These are phyloP conservation scores for Alternaria sp. DNA, from an alignment of 2,329 filamentous ascomycete species.

Conservation along the genomic window DNA sequence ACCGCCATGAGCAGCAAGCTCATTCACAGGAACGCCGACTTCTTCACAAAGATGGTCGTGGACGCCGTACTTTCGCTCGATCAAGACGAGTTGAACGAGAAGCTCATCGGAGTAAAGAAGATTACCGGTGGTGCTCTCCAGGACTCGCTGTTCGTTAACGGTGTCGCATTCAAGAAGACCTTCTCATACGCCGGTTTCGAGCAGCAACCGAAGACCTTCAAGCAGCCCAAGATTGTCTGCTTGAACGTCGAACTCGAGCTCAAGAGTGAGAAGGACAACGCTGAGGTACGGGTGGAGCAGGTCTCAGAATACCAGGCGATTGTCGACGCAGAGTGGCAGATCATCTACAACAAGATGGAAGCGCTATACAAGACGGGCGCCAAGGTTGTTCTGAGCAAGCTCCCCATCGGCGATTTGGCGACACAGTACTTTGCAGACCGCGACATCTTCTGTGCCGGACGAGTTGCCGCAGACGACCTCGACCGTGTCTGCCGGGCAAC, in stretches of 20 bases:
- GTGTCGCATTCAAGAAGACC: constrained; percentile 99
- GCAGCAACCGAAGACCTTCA: constrained; percentile 96
- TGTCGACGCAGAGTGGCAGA: constrained; percentile 99
- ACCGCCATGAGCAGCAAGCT: constrained; percentile 99
- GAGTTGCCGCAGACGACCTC: constrained; percentile 89
- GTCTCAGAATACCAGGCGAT: constrained; percentile 99
- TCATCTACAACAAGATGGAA: constrained; percentile 99
- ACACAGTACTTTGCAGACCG: constrained; percentile 98
- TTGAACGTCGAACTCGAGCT: constrained; percentile 97
- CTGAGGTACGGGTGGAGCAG: constrained; percentile 96
- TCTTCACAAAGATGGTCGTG: constrained; percentile 99
- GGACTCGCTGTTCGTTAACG: constrained; percentile 95
- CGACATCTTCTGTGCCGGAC: constrained; percentile 96
- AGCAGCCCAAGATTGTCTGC: constrained; percentile 93
- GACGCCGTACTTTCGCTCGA: constrained; percentile 94
- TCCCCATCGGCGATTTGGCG: constrained; percentile 95
- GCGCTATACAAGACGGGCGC: constrained; percentile 91
- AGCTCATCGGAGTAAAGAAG: constrained; percentile 97
- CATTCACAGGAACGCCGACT: constrained; percentile 94
- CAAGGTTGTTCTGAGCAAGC: constrained; percentile 95
- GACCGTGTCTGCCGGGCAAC: constrained; percentile 96
- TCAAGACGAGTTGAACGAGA: constrained; percentile 96
- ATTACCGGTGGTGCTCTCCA: constrained; percentile 95
- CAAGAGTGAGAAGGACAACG: constrained; percentile 99
- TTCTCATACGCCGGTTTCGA: constrained; percentile 99